Percentiles rank a stretch among this genome's conserved stretches.
These are phyloP conservation scores for Cicer bijugum DNA, from an alignment of 306 rosid genomes.

Conservation along the genomic window DNA sequence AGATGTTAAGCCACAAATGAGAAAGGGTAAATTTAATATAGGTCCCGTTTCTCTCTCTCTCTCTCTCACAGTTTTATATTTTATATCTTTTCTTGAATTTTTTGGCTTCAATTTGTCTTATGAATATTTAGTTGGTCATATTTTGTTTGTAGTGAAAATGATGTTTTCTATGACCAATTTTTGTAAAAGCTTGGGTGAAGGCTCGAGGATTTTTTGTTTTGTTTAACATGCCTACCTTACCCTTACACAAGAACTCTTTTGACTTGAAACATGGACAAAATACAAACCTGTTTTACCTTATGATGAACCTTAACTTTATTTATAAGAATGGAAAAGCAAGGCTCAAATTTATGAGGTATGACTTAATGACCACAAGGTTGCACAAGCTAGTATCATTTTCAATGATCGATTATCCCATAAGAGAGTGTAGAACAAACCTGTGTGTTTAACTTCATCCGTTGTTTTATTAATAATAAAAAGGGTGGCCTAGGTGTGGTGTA, in stretches of 20 bases:
- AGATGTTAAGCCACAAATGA: background rate
- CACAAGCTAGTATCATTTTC: no score
- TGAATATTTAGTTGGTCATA: background rate
- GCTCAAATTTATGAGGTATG: no score
- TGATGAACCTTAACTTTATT: background rate
- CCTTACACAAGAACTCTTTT: background rate
- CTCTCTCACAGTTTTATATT: background rate
- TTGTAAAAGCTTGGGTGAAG: background rate
- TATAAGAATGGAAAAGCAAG: no score
- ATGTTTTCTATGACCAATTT: background rate
- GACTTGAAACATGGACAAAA: background rate
- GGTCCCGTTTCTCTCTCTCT: background rate
- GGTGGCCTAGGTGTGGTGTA: no score
- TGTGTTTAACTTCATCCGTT: background rate
- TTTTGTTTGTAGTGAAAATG: background rate
- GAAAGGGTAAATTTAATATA: background rate
- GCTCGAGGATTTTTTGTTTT: background rate
- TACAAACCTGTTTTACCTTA: background rate
- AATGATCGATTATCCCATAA: no score
- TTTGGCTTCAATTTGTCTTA: background rate
- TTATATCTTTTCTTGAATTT: background rate
- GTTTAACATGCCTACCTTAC: background rate
- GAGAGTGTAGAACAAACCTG: no score
- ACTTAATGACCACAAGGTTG: no score
- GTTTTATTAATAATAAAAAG: background rate